Evolutionary conservation across 2,329 filamentous ascomycete genomes (phyloP), one percentile per base, ranked within the genome.

Genomic region (Beauveria sp.): DNA sequence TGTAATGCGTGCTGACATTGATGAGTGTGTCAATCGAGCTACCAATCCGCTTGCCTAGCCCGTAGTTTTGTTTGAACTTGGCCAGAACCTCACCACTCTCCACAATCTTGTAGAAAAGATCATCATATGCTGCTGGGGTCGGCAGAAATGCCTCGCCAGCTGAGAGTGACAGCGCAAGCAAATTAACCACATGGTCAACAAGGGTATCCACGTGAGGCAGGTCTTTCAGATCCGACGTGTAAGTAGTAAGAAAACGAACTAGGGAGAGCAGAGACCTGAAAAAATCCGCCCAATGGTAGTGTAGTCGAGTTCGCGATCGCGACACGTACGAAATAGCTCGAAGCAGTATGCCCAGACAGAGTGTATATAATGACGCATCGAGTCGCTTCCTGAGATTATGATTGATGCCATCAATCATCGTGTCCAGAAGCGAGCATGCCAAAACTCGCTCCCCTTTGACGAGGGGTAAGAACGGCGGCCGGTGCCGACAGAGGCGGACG

Each of bases 61-160:
- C 76, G 73, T 95, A 98, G 10, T 84, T 88, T 65, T 92, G 86
- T 46, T 91, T 86, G 76, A 98, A 96, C 70, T 90, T 91, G 38
- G 82, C 78, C 24, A 98, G 82, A 14, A 91, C 83, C 54, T 96
- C 91, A 12, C 93, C 91, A 2, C 88, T 90, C 75, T 99, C 95
- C 28, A 98, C 92, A 2, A 98, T 84, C 76, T 99, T 99, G 83
- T 99, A 99, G 77, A 99, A 98, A 0, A 99, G 81, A 70, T 99
- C 95, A 69, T 99, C 95, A 74, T 98, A 98, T 1, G 91, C 88
- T 20, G 89, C 84, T 0, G 92, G 88, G 34, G 90, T 90, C 0
- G 93, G 95, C 8, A 99, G 81, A 75, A 99, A 98, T 2, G 89
- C 87, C 72, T 98, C 95, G 7, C 95, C 95, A 2, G 87, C 85